Percentiles rank a stretch among this genome's conserved stretches.
Conservation (phyloP, 306 rosid genomes). For the Rosa chinensis region DNA sequence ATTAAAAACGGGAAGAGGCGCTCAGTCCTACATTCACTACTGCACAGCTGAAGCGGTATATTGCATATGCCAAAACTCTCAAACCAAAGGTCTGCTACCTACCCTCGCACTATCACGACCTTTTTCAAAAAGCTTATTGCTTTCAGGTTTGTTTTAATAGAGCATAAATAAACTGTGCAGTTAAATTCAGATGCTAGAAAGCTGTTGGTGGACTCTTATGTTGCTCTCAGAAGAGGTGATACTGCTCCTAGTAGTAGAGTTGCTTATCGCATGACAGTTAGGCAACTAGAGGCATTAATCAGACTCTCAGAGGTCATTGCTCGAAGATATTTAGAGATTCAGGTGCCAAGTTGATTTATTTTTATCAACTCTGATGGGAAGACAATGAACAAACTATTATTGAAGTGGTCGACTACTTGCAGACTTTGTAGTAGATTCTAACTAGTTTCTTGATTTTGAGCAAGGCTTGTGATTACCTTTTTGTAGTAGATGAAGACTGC, state of each 20-base stretch:
- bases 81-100: slow-evolving; percentile 72
- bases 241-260: slow-evolving; percentile 87
- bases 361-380: not conserved
- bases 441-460: too few relatives aligned
- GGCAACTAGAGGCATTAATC: slow-evolving; percentile 94
- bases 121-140: not conserved
- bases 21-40: slow-evolving; percentile 81
- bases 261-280: slow-evolving; percentile 98
- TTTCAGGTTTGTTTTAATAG: slow-evolving; percentile 22
- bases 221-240: slow-evolving; percentile 90
- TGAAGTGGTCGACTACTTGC: too few relatives aligned
- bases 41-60: slow-evolving; percentile 80
- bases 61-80: slow-evolving; percentile 86
- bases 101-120: not conserved
- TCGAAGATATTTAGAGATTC: slow-evolving; percentile 70
- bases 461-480: too few relatives aligned
- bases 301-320: slow-evolving; percentile 95
- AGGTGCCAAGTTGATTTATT: slow-evolving; percentile 44
- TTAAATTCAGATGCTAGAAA: slow-evolving; percentile 71
- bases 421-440: too few relatives aligned
- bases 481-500: too few relatives aligned
- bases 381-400: too few relatives aligned
- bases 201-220: slow-evolving; percentile 90
- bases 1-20: slow-evolving; percentile 82
- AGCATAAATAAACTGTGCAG: slow-evolving; percentile 44